These are phyloP conservation scores for barrel medic (Medicago truncatula) DNA, from an alignment of 306 rosid species.

Conservation along the genomic window DNA sequence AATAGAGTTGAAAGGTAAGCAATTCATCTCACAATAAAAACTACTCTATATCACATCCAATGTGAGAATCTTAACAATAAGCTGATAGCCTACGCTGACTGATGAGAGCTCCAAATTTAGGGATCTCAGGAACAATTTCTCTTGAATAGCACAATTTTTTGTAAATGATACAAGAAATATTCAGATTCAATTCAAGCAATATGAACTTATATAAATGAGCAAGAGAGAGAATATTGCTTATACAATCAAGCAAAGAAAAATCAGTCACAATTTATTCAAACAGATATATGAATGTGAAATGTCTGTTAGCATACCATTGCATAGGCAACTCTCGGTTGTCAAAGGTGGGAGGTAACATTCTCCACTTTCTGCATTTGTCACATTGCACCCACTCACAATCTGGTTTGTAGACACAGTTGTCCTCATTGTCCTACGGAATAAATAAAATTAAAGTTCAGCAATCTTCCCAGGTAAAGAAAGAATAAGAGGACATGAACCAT, in stretches of 20 bases:
- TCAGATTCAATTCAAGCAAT: background rate
- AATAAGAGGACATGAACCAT: slow-evolving; percentile 18
- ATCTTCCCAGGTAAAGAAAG: background rate
- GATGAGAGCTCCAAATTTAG: background rate
- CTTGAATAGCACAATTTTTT: background rate
- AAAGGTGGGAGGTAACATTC: slow-evolving; percentile 48
- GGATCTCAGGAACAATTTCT: background rate
- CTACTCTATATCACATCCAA: background rate
- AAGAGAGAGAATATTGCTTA: slow-evolving; percentile 3
- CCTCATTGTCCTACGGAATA: slow-evolving; percentile 41
- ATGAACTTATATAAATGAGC: background rate
- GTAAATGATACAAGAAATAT: background rate
- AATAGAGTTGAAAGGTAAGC: background rate
- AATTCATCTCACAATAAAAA: background rate
- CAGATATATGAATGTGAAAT: slow-evolving; percentile 19
- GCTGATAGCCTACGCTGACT: background rate
- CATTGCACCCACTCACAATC: slow-evolving; percentile 69
- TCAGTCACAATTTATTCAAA: slow-evolving; percentile 1
- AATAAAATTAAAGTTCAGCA: slow-evolving; percentile 4
- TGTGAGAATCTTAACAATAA: background rate
- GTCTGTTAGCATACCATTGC: slow-evolving; percentile 50
- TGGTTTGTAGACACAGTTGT: slow-evolving; percentile 49
- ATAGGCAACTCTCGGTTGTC: slow-evolving; percentile 42
- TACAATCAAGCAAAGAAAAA: background rate
- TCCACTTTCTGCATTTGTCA: slow-evolving; percentile 73